phyloP scores from a whole-genome alignment of 768 basidiomycete species.

The Amanita subjunquillea region DNA sequence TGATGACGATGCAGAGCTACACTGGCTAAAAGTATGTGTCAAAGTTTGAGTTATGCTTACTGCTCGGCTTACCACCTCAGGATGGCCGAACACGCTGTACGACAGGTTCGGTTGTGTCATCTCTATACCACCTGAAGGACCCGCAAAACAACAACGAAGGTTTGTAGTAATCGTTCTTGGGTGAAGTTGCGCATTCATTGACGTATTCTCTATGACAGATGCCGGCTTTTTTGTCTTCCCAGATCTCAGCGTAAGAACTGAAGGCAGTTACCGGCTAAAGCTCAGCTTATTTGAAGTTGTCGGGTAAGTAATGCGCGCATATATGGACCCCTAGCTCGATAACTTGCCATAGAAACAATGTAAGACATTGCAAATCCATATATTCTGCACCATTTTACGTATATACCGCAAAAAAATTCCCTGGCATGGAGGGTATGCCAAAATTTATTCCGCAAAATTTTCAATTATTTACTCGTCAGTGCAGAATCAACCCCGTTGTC shows the following conservation, averaged over 20 bases:
- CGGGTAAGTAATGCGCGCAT: conserved; percentile 43
- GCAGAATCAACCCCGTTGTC: conserved; percentile 87
- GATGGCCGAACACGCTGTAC: conserved; percentile 90
- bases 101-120: conserved; percentile 84
- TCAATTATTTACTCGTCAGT: neutral
- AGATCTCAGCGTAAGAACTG: conserved; percentile 84
- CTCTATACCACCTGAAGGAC: conserved; percentile 85
- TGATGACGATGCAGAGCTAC: conserved; percentile 81
- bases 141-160: conserved; percentile 40
- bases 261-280: conserved; percentile 78
- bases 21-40: conserved; percentile 57
- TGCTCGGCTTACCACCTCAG: conserved; percentile 20
- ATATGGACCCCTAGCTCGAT: neutral
- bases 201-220: conserved; percentile 32
- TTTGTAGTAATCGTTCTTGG: conserved; percentile 6
- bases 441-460: neutral
- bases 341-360: conserved; percentile 48
- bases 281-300: conserved; percentile 81
- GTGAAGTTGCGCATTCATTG: neutral
- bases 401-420: conserved; percentile 94
- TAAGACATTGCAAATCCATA: conserved; percentile 85
- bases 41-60: neutral
- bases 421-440: conserved; percentile 82
- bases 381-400: conserved; percentile 88
- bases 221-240: conserved; percentile 97